Evolutionary conservation across 176 grass and related monocot genomes (phyloP), one percentile per base, ranked within the genome.

Genomic region (Oryza meridionalis): DNA sequence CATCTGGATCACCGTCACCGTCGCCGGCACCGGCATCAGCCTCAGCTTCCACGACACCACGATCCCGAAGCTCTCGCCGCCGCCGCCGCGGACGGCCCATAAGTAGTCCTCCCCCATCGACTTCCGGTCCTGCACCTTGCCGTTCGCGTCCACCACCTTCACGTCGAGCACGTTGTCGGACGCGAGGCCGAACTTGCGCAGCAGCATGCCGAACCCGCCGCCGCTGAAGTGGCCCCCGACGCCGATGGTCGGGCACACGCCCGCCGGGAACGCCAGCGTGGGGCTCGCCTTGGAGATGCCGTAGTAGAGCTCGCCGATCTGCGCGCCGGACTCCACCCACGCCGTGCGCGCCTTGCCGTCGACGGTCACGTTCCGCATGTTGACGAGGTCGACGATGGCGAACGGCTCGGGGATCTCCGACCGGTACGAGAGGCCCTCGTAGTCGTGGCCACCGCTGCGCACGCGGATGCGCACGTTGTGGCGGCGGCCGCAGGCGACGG

Each of bases 381-480:
- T 78, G 35, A 69, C 40, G 15, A 90, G 75, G 47, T 91, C 89
- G 46, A 90, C 73, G 65, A 90, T 55, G 42, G 76, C 68, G 42
- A 93, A 90, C 10, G 1, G 16, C 32, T 84, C 78, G 2, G 67
- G 62, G 15, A 47, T 10, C 11, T 75, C 11, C 1, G 91, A 83
- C 2, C 81, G 37, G 85, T 82, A 94, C 0, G 94, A 97, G 10
- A 97, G 75, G 68, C 94, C 94, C 74, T 96, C 91, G 40, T 89
- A 91, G 78, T 96, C 94, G 55, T 96, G 94, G 1, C 94, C 91
- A 8, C 87, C 91, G 50, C 91, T 94, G 35, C 91, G 74, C 33
- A 94, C 87, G 50, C 84, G 86, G 78, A 97, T 63, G 25, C 16
- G 67, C 1, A 90, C 42, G 61, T 51, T 59, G 10, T 88, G 17